Conservation (phyloP, 108 stramenopile genomes). For the Thalassiosira profunda region DNA sequence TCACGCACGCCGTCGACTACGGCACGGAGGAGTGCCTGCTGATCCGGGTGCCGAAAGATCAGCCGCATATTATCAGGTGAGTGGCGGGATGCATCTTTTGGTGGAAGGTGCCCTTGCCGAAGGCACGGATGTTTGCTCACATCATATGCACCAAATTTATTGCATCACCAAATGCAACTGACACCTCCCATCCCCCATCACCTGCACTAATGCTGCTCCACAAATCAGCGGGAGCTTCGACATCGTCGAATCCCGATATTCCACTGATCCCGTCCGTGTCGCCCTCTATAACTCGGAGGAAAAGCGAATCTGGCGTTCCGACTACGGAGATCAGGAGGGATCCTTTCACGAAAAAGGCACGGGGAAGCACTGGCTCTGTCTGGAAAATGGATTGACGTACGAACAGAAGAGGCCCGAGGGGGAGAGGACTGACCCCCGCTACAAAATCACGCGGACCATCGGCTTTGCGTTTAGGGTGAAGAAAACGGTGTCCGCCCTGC, state of each 20-base stretch:
- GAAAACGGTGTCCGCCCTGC: background rate
- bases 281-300: constrained; percentile 33
- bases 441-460: constrained; percentile 35
- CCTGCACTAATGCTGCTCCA: background rate
- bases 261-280: constrained; percentile 41
- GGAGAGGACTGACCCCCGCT: background rate
- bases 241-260: constrained; percentile 28
- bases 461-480: constrained; percentile 45
- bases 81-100: background rate
- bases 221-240: constrained; percentile 42
- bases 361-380: constrained; percentile 39
- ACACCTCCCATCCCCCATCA: background rate
- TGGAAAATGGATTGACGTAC: constrained; percentile 43
- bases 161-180: background rate
- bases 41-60: constrained; percentile 36
- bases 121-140: background rate
- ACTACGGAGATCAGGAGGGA: constrained; percentile 13
- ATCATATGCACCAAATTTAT: background rate
- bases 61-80: constrained; percentile 26
- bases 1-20: constrained; percentile 36
- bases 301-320: constrained; percentile 36
- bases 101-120: background rate
- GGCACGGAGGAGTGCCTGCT: constrained; percentile 42
- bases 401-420: background rate
- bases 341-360: constrained; percentile 20